phyloP scores from a whole-genome alignment of 345 rosid genomes.

The Odontarrhena argentea region DNA sequence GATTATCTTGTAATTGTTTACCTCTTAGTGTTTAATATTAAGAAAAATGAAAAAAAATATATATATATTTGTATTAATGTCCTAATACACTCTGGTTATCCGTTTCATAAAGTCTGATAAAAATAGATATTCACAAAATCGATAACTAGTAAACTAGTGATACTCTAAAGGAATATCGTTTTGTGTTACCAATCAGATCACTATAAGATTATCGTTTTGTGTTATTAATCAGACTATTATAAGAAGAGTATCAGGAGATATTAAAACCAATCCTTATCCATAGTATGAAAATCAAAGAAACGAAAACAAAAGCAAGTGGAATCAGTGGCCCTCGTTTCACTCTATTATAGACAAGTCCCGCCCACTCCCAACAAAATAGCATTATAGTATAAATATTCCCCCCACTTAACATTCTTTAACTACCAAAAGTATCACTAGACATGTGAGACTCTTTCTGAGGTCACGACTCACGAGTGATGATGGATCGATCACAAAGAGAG shows the following conservation, averaged over 20 bases:
- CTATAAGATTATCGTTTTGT: no score
- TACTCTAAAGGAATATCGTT: no score
- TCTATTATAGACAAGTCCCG: not conserved
- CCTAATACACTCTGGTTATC: not conserved
- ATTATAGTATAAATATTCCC: no score
- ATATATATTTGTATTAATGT: no score
- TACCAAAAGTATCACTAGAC: not conserved
- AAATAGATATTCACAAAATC: no score
- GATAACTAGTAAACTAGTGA: no score
- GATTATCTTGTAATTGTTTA: no score
- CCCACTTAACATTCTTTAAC: not conserved
- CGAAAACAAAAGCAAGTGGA: constrained; percentile 6
- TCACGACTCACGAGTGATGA: not conserved
- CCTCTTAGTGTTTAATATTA: not conserved
- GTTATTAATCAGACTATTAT: no score
- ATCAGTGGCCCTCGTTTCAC: constrained; percentile 14
- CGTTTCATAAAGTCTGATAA: no score
- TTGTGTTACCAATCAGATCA: no score
- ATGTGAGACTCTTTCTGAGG: constrained; percentile 3
- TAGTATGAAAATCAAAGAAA: not conserved
- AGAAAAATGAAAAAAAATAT: not conserved
- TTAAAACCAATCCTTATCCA: constrained; percentile 1
- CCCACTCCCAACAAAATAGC: not conserved
- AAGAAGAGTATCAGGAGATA: no score
- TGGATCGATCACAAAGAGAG: not conserved